Base-by-base conservation (phyloP, 2,329 filamentous ascomycete species). In the Dactylellina sp. region DNA sequence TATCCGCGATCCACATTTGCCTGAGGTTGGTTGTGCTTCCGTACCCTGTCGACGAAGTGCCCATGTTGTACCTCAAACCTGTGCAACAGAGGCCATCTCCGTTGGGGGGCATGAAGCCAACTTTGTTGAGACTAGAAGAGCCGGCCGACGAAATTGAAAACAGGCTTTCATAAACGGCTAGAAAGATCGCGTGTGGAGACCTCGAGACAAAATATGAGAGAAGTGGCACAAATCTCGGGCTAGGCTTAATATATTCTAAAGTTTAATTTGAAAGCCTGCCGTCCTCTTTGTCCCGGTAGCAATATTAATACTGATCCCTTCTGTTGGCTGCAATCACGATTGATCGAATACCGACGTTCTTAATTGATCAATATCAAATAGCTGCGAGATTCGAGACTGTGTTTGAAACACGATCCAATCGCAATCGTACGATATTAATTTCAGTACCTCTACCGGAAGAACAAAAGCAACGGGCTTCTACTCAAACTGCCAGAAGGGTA, bases 231-330 rank as follows among this genome's bases (percentile, higher is more conserved):
- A 62, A 49, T 62, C 20, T 57, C 57, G 57, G 65, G 28, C 35
- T 22, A 25, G 37, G n/a, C 32, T 28, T 39, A 25, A 3, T 47
- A 35, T 35, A 16, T 35, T 9, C 18, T 37, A 25, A 61, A 44
- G 25, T 62, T 62, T 56, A 62, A 71, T 62, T 71, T 49, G 57
- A 71, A 57, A 56, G 65, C 44, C 37, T 50, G 55, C 44, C 49
- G 40, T 24, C 7, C 28, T 50, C 25, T 47, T 47, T n/a, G 11
- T 32, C 25, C 11, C 40, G 24, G 22, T 56, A 39, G 50, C 35
- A 25, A 12, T 7, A 32, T 18, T 25, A 25, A 12, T 7, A 32
- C 9, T 18, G n/a, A 14, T 37, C 18, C 7, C 28, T n/a, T 3
- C 28, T 57, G 40, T 59, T 39, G 32, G 20, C 20, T n/a, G n/a